Base-by-base conservation (phyloP, 2,329 filamentous ascomycete genomes). In the Diplodia sapinea region DNA sequence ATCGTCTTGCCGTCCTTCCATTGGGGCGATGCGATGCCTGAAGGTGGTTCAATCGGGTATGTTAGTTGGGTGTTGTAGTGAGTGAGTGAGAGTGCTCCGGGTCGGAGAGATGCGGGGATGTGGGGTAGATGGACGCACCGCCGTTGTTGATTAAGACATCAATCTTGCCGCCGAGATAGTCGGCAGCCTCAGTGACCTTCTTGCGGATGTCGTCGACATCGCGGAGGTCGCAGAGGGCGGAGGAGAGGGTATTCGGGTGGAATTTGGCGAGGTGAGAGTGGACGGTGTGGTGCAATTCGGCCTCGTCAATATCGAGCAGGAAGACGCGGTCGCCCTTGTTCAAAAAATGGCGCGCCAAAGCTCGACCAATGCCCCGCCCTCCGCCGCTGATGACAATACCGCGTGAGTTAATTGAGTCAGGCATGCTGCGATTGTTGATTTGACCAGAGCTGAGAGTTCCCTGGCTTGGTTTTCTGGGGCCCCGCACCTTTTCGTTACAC, bases 301-400 rank as follows among this genome's bases (percentile, higher is more conserved):
- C 75, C 62, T 73, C 74, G 70, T 70, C 56, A 76, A 65, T 75
- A 70, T 65, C 74, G 70, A 76, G 78, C 66, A 78, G 80, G 76
- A 72, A 81, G 71, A 77, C 77, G 71, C 72, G 77, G 77, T 74
- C 79, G 70, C 78, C 82, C 68, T 56, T 74, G 71, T 72, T 75
- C 70, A 81, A 79, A 68, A 83, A 81, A 36, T 23, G 40, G 29
- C 82, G 79, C n/a, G 78, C 78, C 40, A 84, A 71, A 36, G 77
- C 79, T 62, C 83, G 77, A 15, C 83, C 82, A 68, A 85, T 84
- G n/a, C 82, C 83, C 52, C 79, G 78, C 5, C 80, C 82, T 31
- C 79, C 81, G 29, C 82, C 82, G 38, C 76, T 78, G 49, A 82
- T 76, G 70, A 82, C 72, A 64, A 79, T 73, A 38, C 78, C 77